These are phyloP conservation scores for Phlebiopsis gigantea DNA, from an alignment of 768 basidiomycete species.

Conservation along the genomic window DNA sequence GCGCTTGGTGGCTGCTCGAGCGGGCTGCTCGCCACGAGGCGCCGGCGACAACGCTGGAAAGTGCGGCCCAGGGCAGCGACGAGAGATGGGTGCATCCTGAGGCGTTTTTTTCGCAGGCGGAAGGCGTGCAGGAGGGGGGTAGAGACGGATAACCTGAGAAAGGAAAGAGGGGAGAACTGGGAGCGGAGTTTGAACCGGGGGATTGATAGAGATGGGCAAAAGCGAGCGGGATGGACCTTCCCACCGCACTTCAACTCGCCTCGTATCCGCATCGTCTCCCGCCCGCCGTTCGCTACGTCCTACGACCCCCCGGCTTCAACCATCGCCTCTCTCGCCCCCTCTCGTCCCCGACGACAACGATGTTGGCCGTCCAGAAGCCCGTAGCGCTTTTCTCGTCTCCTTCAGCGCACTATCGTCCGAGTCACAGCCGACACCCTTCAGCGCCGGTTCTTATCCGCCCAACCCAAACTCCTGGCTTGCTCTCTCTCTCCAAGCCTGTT, in stretches of 20 bases:
- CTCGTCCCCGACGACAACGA: slow-evolving; percentile 15
- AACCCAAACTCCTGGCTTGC: slow-evolving; percentile 67
- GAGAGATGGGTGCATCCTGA: background rate
- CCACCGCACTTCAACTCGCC: slow-evolving; percentile 9
- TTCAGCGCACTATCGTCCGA: slow-evolving; percentile 17
- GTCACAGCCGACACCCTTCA: slow-evolving; percentile 62
- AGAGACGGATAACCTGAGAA: background rate
- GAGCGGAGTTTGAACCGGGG: background rate
- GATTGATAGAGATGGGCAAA: slow-evolving; percentile 1
- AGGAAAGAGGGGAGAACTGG: background rate
- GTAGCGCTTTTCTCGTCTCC: slow-evolving; percentile 23
- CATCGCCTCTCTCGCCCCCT: too few relatives aligned
- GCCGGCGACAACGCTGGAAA: background rate
- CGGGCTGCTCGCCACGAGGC: background rate
- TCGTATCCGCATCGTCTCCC: slow-evolving; percentile 17
- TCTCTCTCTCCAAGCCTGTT: slow-evolving; percentile 59
- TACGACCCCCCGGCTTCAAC: slow-evolving; percentile 14
- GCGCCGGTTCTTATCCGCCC: slow-evolving; percentile 68
- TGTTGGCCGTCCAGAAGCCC: slow-evolving; percentile 40
- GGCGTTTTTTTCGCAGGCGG: background rate
- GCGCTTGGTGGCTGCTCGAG: background rate
- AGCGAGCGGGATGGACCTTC: slow-evolving; percentile 1
- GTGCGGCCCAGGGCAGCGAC: background rate
- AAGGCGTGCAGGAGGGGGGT: background rate
- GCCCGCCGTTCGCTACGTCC: slow-evolving; percentile 19